Conservation (phyloP, 768 basidiomycete genomes). For the Serendipita sp. region DNA sequence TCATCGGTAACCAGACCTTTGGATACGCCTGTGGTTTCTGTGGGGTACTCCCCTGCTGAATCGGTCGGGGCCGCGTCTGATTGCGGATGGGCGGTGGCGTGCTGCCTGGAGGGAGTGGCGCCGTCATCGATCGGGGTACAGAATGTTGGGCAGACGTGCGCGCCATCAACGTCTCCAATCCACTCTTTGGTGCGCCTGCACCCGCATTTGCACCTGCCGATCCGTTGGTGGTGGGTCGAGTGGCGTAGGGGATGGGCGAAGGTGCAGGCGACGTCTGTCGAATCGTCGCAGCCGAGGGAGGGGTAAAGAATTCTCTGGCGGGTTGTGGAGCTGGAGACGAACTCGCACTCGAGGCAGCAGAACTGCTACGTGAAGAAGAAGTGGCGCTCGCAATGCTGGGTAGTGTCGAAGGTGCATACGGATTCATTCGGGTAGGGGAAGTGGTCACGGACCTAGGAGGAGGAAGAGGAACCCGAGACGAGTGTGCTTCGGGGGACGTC, state of each 20-base stretch:
- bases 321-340: background rate
- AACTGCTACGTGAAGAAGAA: background rate
- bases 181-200: constrained; percentile 4
- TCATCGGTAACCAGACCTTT: constrained; percentile 5
- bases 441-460: constrained; percentile 3
- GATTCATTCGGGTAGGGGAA: background rate
- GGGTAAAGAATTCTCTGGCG: background rate
- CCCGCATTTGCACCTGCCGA: too few relatives aligned
- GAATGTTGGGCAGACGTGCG: background rate
- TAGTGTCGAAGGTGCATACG: background rate
- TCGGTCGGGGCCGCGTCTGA: background rate
- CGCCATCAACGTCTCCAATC: constrained; percentile 2
- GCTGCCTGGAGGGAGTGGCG: background rate
- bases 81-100: constrained; percentile 1
- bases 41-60: too few relatives aligned
- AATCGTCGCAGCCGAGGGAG: too few relatives aligned
- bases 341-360: constrained; percentile 1
- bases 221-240: background rate
- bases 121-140: background rate
- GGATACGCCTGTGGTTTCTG: background rate
- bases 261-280: constrained; percentile 1
- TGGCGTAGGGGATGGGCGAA: constrained; percentile 3
- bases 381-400: constrained; percentile 5
- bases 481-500: background rate
- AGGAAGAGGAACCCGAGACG: background rate